Evolutionary conservation across 768 basidiomycete species (phyloP), one percentile per base, ranked within the genome.

Genomic region (Lanmaoa rubissima): DNA sequence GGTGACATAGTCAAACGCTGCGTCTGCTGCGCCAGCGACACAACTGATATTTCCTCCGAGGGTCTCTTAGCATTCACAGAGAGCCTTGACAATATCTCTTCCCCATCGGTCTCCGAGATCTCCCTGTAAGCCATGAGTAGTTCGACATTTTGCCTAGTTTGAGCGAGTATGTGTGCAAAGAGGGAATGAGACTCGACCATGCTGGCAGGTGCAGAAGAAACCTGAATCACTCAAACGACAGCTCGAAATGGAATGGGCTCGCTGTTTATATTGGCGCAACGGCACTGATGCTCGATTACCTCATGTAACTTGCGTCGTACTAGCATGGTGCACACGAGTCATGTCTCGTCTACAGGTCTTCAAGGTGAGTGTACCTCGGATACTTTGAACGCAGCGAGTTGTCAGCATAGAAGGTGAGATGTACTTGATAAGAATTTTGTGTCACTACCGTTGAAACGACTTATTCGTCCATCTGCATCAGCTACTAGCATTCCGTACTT

Each of bases 141-240:
- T 24, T 74, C 68, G 55, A 83, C 65, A 60, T 83, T 82, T 48
- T 75, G 65, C 41, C 72, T 71, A 2, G 81, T 78, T 54, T 82
- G 82, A 12, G 74, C 62, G 54, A 83, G 55, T 52, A 84, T 68
- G 61, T 83, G 70, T 13, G 60, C 59, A 45, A 74, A 60, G 50
- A 67, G 59, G 31, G 61, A 41, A 28, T 63, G 52, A 26, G 61
- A 24, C 26, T 71, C 68, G 54, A 42, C 39, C 72, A 72, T 71
- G 57, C 17, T 67, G 41, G 41, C 41, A 31, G 36, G 41, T 39
- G 47, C 21, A 35, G 24, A 10, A 26, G 24, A 10, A 26, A 24
- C 12, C 16, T 19, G 42, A n/a, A 41, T 45, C 39, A 46, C 46
- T 45, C 41, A 50, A 45, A 44, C n/a, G 43, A 41, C 35, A 17